phyloP scores from a whole-genome alignment of 164 flowering plant genomes.

The Cinnamomum chago region DNA sequence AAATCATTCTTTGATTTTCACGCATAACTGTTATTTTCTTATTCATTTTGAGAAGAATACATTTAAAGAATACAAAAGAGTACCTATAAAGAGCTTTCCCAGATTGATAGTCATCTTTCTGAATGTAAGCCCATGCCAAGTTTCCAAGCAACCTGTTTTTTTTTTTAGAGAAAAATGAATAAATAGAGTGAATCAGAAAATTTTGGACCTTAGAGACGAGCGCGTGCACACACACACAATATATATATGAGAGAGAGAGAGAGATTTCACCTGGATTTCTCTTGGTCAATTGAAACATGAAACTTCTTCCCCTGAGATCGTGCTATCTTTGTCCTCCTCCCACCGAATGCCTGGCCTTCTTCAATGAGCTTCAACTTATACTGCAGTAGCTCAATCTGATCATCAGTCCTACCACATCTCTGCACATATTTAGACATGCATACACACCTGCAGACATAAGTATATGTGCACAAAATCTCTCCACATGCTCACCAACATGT shows the following conservation, averaged over 20 bases:
- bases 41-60: neutral
- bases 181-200: neutral
- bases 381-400: constrained; percentile 67
- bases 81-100: constrained; percentile 74
- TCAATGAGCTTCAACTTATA: constrained; percentile 60
- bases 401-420: constrained; percentile 71
- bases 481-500: too few species aligned
- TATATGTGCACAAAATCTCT: neutral
- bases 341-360: constrained; percentile 53
- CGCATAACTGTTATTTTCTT: neutral
- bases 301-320: constrained; percentile 79
- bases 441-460: neutral
- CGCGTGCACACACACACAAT: neutral
- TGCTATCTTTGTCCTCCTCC: constrained; percentile 51
- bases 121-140: constrained; percentile 90
- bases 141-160: constrained; percentile 69
- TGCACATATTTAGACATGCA: constrained; percentile 18
- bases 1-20: too few species aligned
- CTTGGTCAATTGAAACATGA: constrained; percentile 59
- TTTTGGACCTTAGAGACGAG: neutral
- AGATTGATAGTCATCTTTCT: constrained; percentile 39
- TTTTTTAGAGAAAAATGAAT: neutral
- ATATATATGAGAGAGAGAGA: too few species aligned
- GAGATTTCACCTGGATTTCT: constrained; percentile 57
- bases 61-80: neutral